Percentiles rank a stretch among this genome's conserved stretches.
These are phyloP conservation scores for Brassica incana DNA, from an alignment of 345 rosid genomes.

Conservation along the genomic window DNA sequence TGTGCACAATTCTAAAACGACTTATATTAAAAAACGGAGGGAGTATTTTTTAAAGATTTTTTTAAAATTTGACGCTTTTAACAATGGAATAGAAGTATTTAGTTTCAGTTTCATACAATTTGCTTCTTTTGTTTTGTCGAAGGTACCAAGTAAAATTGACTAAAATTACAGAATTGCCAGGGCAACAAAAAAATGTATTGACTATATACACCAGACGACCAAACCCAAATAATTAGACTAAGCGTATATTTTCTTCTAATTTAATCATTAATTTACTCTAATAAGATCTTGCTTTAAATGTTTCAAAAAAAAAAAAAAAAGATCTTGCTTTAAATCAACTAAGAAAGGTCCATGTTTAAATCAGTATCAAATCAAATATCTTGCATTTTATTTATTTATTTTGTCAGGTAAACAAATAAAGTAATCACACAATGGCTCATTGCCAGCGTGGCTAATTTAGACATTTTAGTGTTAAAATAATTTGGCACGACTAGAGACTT, in stretches of 20 bases:
- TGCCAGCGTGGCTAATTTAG: slow-evolving; percentile 28
- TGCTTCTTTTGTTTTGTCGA: background rate
- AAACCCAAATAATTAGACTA: background rate
- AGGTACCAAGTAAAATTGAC: slow-evolving; percentile 19
- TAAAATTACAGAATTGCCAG: background rate
- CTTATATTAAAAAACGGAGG: too few species aligned
- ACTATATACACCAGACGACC: background rate
- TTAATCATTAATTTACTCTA: slow-evolving; percentile 21
- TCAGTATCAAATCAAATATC: slow-evolving; percentile 27
- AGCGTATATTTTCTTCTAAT: slow-evolving; percentile 1
- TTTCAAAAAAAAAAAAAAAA: too few species aligned
- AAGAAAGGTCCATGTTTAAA: slow-evolving; percentile 38
- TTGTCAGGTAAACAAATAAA: slow-evolving; percentile 26
- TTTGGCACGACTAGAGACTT: slow-evolving; percentile 28
- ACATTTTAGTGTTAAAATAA: slow-evolving; percentile 4
- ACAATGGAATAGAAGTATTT: background rate
- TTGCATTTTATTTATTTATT: slow-evolving; percentile 8
- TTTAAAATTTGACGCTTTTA: background rate
- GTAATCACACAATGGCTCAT: slow-evolving; percentile 23
- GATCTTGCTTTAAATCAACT: slow-evolving; percentile 34
- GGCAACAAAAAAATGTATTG: background rate
- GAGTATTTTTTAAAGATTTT: background rate
- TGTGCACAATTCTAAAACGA: too few species aligned
- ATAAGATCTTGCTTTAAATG: slow-evolving; percentile 12
- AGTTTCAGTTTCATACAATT: background rate